A percentile compares a stretch with the other conserved stretches of the same genome.
Evolutionary conservation across 1,284 basidiomycete genomes (phyloP).

Genomic region (Psilocybe mexicana): DNA sequence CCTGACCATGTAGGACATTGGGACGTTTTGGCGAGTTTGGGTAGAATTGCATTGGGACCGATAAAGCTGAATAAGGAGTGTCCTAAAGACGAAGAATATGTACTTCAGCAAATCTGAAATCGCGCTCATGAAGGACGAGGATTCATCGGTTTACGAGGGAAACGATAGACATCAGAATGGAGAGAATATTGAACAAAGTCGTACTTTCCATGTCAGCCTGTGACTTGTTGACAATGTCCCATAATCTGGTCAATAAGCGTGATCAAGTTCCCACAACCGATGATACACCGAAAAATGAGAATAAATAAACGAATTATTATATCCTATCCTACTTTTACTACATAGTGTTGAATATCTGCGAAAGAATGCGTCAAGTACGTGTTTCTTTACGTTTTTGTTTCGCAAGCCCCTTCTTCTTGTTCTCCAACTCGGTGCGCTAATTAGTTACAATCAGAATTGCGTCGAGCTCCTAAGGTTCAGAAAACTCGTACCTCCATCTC

Average conservation of each 20-base stretch:
- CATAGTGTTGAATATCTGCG: background rate
- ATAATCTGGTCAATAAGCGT: background rate
- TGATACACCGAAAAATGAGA: background rate
- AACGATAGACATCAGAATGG: background rate
- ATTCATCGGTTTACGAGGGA: background rate
- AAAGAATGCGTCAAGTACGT: background rate
- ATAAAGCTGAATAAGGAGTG: background rate
- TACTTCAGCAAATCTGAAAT: background rate
- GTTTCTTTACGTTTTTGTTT: slow-evolving; percentile 47
- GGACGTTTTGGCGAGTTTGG: background rate
- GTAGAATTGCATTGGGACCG: background rate
- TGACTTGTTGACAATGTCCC: too few species aligned
- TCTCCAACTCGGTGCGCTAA: slow-evolving; percentile 63
- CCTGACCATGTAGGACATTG: slow-evolving; percentile 16
- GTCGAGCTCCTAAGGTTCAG: background rate
- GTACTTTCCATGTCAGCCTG: background rate
- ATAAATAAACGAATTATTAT: background rate
- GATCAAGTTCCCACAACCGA: background rate
- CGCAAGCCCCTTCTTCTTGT: slow-evolving; percentile 57
- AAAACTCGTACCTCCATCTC: slow-evolving; percentile 72
- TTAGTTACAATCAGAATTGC: slow-evolving; percentile 3
- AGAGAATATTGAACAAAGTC: background rate
- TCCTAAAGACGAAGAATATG: background rate
- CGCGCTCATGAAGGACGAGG: slow-evolving; percentile 2
- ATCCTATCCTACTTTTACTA: slow-evolving; percentile 5